A percentile compares a stretch with the other conserved stretches of the same genome.
phyloP scores from a whole-genome alignment of 306 rosid genomes.

The Casuarina cunninghamiana region DNA sequence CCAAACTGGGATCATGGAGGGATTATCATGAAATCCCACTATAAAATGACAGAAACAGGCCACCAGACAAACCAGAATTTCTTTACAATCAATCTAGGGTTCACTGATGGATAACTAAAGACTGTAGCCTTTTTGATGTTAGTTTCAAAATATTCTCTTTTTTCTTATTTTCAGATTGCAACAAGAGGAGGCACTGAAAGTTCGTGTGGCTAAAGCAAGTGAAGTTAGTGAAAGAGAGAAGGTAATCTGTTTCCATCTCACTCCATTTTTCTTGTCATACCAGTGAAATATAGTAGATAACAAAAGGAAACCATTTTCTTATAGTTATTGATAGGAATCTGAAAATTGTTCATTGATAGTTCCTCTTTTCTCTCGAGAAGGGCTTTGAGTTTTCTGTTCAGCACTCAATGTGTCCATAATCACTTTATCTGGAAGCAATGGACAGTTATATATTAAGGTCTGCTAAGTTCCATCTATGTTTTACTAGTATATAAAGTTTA shows the following conservation, averaged over 20 bases:
- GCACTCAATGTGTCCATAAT: not conserved
- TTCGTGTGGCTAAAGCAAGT: conserved; percentile 69
- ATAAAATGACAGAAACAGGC: not conserved
- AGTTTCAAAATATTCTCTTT: conserved; percentile 1
- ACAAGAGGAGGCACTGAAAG: conserved; percentile 89
- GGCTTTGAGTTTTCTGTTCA: not conserved
- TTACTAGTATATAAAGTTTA: not conserved
- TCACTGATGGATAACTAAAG: not conserved
- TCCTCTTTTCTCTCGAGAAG: not conserved
- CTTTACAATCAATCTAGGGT: not conserved
- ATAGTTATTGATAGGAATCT: not conserved
- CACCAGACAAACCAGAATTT: not conserved
- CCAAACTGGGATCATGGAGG: not conserved
- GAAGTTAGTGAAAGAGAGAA: conserved; percentile 87
- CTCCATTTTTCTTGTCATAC: conserved; percentile 19
- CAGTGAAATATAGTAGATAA: conserved; percentile 11
- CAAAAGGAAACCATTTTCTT: conserved; percentile 15
- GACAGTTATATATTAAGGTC: not conserved
- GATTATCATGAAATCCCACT: not conserved
- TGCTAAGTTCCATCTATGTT: not conserved
- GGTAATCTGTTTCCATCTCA: conserved; percentile 47
- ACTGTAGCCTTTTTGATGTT: conserved; percentile 23
- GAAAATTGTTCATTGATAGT: conserved; percentile 11
- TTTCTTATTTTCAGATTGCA: conserved; percentile 55
- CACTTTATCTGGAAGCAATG: not conserved